phyloP scores from a whole-genome alignment of 2,329 filamentous ascomycete genomes.

The Xylaria sp. region DNA sequence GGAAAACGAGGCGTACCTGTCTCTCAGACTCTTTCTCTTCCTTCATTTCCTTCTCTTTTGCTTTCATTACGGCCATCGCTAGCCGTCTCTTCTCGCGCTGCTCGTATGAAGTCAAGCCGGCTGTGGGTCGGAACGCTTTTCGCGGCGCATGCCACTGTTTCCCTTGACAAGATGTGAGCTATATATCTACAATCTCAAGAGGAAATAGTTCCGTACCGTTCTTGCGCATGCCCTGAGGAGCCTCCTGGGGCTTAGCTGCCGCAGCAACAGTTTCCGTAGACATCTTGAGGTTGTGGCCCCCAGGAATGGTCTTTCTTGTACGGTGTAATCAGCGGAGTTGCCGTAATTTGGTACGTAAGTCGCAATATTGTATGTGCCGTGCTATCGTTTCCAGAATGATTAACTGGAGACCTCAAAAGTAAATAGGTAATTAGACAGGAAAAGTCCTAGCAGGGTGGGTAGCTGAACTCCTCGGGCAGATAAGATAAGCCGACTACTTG shows the following conservation, averaged over 20 bases:
- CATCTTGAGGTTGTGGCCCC: conserved; percentile 51
- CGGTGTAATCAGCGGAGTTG: neutral
- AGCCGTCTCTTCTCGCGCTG: conserved; percentile 78
- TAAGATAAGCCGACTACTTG: no score
- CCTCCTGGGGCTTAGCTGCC: conserved; percentile 51
- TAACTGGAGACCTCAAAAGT: no score
- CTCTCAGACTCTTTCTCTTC: conserved; percentile 93
- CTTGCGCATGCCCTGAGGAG: conserved; percentile 76
- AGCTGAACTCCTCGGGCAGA: no score
- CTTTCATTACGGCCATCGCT: conserved; percentile 81
- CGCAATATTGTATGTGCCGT: neutral
- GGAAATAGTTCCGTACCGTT: conserved; percentile 71
- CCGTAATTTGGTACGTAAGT: neutral
- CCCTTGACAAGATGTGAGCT: conserved; percentile 63
- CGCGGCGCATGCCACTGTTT: conserved; percentile 93
- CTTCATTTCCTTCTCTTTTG: conserved; percentile 94
- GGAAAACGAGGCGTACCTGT: conserved; percentile 65
- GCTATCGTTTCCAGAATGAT: conserved; percentile 1
- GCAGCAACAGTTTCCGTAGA: conserved; percentile 54
- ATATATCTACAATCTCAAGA: neutral
- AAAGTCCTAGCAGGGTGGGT: no score
- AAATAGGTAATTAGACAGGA: neutral
- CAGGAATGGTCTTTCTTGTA: neutral
- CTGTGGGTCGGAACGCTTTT: conserved; percentile 84
- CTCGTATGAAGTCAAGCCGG: conserved; percentile 82